Evolutionary conservation across 2,329 filamentous ascomycete genomes (phyloP).

Genomic region (Aureobasidium uvarum): DNA sequence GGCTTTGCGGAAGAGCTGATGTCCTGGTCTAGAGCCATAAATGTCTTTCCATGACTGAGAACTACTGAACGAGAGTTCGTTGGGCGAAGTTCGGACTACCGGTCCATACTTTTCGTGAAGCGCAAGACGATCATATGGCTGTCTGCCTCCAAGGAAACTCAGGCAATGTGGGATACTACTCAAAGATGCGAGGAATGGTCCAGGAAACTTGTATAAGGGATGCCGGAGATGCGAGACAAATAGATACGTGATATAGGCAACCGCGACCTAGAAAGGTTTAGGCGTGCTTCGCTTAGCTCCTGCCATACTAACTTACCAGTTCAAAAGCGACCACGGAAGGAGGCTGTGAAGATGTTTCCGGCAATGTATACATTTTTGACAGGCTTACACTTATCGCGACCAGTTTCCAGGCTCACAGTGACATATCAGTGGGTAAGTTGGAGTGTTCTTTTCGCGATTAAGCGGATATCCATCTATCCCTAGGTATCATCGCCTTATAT

Average conservation of each 20-base stretch:
- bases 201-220: background rate
- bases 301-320: background rate
- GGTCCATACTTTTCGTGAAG: background rate
- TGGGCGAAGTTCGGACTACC: background rate
- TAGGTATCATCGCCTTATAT: background rate
- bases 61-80: background rate
- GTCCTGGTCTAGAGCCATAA: background rate
- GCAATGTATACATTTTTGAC: background rate
- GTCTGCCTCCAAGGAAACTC: background rate
- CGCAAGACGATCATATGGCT: background rate
- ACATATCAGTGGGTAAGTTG: background rate
- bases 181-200: constrained; percentile 29
- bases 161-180: background rate
- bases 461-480: background rate
- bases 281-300: background rate
- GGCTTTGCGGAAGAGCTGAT: background rate
- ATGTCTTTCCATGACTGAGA: background rate
- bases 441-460: too few species aligned
- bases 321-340: background rate
- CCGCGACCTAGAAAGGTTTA: background rate
- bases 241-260: background rate
- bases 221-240: background rate
- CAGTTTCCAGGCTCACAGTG: too few species aligned
- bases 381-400: background rate
- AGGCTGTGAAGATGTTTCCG: background rate